A percentile compares a stretch with the other conserved stretches of the same genome.
These are phyloP conservation scores for Sclerotinia spermophila DNA, from an alignment of 2,329 filamentous ascomycete species.

Conservation along the genomic window DNA sequence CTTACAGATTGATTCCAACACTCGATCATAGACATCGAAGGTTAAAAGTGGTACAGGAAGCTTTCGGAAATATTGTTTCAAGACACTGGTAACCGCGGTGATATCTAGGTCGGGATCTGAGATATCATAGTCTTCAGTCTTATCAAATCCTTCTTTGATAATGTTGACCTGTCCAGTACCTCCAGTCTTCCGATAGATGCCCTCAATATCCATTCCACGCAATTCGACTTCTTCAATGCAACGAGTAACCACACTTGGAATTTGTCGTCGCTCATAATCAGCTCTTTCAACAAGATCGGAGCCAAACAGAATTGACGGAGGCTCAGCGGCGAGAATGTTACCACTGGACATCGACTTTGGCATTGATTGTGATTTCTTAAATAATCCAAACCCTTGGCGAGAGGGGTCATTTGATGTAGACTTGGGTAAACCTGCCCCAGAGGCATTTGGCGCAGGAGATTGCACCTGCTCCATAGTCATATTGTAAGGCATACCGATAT, in stretches of 20 bases:
- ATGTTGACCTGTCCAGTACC: slow-evolving; percentile 86
- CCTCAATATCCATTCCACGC: slow-evolving; percentile 94
- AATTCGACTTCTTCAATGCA: slow-evolving; percentile 97
- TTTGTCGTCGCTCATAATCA: slow-evolving; percentile 82
- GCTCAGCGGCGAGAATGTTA: slow-evolving; percentile 45
- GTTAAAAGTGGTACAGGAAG: slow-evolving; percentile 86
- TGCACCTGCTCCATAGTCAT: slow-evolving; percentile 59
- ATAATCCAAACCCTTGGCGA: slow-evolving; percentile 58
- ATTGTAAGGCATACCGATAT: slow-evolving; percentile 67
- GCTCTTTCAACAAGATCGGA: slow-evolving; percentile 83
- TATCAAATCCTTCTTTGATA: slow-evolving; percentile 89
- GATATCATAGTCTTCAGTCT: slow-evolving; percentile 81
- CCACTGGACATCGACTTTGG: slow-evolving; percentile 49
- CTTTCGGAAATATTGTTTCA: slow-evolving; percentile 98
- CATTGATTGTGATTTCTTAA: slow-evolving; percentile 46
- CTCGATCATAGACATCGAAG: slow-evolving; percentile 84
- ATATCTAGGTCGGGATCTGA: slow-evolving; percentile 93
- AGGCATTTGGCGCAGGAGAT: slow-evolving; percentile 31
- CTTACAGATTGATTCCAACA: slow-evolving; percentile 77
- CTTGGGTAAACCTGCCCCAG: slow-evolving; percentile 31
- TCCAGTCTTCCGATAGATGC: slow-evolving; percentile 96
- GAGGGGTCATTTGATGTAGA: slow-evolving; percentile 32
- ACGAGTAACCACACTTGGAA: slow-evolving; percentile 84
- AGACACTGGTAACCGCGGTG: slow-evolving; percentile 87
- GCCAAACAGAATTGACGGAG: slow-evolving; percentile 69